Conservation (phyloP, 495 filamentous ascomycete species). For the Aspergillus cristatus region DNA sequence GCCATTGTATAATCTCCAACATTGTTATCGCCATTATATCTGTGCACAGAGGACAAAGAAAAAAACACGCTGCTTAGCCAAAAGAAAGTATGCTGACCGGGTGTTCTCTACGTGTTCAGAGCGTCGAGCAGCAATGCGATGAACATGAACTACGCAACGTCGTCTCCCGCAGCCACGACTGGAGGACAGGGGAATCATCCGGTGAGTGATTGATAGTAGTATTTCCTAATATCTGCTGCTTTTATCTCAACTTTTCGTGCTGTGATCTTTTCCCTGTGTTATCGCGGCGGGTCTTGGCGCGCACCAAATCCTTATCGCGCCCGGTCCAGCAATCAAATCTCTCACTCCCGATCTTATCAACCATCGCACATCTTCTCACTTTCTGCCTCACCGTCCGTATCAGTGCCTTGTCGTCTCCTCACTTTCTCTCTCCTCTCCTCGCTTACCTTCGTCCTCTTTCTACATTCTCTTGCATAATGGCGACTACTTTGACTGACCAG, state of each 20-base stretch:
- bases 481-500: constrained; percentile 47
- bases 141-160: constrained; percentile 51
- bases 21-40: no score
- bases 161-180: constrained; percentile 58
- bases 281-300: constrained; percentile 31
- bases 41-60: constrained; percentile 1
- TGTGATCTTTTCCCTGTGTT: constrained; percentile 10
- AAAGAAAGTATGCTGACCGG: constrained; percentile 20
- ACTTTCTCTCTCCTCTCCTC: constrained; percentile 6
- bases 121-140: constrained; percentile 40
- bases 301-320: constrained; percentile 32
- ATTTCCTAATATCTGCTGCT: no score
- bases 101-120: constrained; percentile 28
- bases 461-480: constrained; percentile 36
- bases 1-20: no score
- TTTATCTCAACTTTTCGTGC: constrained; percentile 5
- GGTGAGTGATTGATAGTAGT: no score
- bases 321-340: constrained; percentile 37
- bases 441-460: constrained; percentile 7
- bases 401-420: constrained; percentile 16
- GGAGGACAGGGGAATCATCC: constrained; percentile 57
- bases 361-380: constrained; percentile 14
- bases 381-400: constrained; percentile 18
- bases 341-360: constrained; percentile 43
- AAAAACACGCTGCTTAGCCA: constrained; percentile 6